Evolutionary conservation across 352 stramenopile genomes (phyloP).

Genomic region (Globisporangium spinosum): DNA sequence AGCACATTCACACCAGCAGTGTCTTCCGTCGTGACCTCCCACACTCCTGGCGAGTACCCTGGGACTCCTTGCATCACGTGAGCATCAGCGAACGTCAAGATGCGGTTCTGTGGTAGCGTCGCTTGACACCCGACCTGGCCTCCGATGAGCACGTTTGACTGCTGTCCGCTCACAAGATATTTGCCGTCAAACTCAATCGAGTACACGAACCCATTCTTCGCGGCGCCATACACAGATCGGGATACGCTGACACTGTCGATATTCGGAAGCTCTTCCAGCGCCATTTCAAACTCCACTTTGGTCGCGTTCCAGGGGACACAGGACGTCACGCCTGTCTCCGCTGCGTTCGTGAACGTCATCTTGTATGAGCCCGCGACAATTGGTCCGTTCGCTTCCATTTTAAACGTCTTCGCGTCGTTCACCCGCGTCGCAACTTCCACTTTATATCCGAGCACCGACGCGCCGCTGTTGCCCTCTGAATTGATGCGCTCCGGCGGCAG

Average conservation of each 20-base stretch:
- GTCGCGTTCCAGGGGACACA: constrained; percentile 76
- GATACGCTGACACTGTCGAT: constrained; percentile 63
- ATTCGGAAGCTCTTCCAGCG: constrained; percentile 61
- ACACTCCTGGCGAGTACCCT: constrained; percentile 61
- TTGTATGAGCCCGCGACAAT: constrained; percentile 52
- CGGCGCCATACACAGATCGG: constrained; percentile 41
- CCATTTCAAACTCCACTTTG: constrained; percentile 58
- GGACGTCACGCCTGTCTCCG: constrained; percentile 29
- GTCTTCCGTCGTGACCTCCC: constrained; percentile 53
- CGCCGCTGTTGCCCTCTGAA: constrained; percentile 63
- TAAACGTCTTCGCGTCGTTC: constrained; percentile 69
- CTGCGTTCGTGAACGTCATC: constrained; percentile 46
- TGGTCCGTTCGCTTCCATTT: constrained; percentile 49
- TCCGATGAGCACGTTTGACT: constrained; percentile 49
- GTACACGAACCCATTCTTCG: constrained; percentile 65
- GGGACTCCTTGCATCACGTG: constrained; percentile 37
- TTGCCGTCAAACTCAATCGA: constrained; percentile 62
- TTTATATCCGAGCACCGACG: constrained; percentile 72
- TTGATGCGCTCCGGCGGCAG: constrained; percentile 48
- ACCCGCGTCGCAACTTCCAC: constrained; percentile 70
- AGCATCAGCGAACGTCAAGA: constrained; percentile 43
- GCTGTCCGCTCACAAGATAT: constrained; percentile 53
- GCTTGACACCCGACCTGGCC: constrained; percentile 34
- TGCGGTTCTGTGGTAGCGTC: constrained; percentile 40
- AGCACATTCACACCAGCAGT: constrained; percentile 29